Evolutionary conservation across 257 asterid species (phyloP), one percentile per base, ranked within the genome.

Genomic region (Mitragyna speciosa): DNA sequence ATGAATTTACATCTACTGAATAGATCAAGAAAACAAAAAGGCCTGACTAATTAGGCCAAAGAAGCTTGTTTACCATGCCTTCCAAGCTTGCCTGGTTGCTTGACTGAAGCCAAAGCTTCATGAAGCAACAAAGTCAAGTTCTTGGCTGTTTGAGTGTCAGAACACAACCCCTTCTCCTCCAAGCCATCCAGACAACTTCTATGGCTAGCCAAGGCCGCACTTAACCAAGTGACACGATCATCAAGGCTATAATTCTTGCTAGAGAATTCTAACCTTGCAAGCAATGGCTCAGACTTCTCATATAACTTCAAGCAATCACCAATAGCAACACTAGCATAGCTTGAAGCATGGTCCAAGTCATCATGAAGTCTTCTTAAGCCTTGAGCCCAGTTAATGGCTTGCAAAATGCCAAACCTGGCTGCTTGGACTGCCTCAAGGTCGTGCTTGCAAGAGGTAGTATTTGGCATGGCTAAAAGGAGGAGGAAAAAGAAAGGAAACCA

Each of bases 151-250:
- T 49, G 68, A 52, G 67, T 79, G 75, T 84, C 86, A 45, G 39
- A 64, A 9, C 67, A 2, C 74, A 47, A 73, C n/a, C 88, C 82
- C 73, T 45, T 88, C 56, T 87, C 92, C 1, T 67, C 79, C 84
- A 91, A 65, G 24, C 93, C 97, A 77, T 92, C 93, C 91, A 89
- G 72, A 49, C 97, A 92, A 79, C 91, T 87, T 54, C 43, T 61
- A 68, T 92, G 96, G 85, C 91, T 85, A 20, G 93, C 89, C 88
- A 87, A 45, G 45, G 92, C 91, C n/a, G 93, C 96, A 76, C 96
- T 91, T 17, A 92, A 76, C 97, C 96, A 89, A 28, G 91, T 89
- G 76, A 92, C 75, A 1, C 77, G 91, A 79, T 92, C 96, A 30
- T 83, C 90, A 8, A 49, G 73, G 85, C 87, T 83, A 39, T 61